Evolutionary conservation across 2,329 filamentous ascomycete species (phyloP).

Genomic region (Aspergillus latus): DNA sequence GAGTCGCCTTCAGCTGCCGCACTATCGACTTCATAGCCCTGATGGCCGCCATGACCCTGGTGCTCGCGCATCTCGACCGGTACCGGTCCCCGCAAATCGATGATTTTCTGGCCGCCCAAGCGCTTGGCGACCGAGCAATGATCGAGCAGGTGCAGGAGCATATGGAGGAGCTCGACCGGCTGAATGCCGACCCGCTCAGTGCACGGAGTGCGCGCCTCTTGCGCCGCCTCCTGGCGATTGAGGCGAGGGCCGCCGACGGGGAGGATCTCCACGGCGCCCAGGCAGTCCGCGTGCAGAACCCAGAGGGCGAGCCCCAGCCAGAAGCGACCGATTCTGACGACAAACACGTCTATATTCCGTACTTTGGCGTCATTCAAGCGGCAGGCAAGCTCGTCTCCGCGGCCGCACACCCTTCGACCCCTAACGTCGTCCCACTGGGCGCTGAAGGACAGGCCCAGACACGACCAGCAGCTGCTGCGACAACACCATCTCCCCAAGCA

Average conservation of each 20-base stretch:
- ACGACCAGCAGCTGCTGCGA: not conserved
- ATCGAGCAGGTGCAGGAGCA: not conserved
- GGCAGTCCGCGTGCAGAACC: not conserved
- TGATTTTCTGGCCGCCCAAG: not conserved
- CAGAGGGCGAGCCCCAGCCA: not conserved
- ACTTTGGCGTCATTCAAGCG: not conserved
- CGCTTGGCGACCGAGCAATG: not conserved
- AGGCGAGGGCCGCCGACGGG: not conserved
- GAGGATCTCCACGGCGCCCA: not conserved
- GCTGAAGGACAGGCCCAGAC: not conserved
- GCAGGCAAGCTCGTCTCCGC: not conserved
- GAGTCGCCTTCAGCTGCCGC: not conserved
- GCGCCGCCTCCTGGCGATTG: not conserved
- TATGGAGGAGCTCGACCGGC: not conserved
- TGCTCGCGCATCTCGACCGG: not conserved
- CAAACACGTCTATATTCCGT: not conserved
- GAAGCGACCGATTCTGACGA: not conserved
- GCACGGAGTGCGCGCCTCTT: not conserved
- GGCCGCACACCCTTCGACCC: not conserved
- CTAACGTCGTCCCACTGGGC: not conserved
- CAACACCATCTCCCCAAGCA: not conserved
- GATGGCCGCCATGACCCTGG: not conserved
- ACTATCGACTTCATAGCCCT: not conserved
- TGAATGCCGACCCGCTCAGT: not conserved
- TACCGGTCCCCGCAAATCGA: not conserved